Conservation (phyloP, 768 basidiomycete genomes). For the Termitomyces sp. region DNA sequence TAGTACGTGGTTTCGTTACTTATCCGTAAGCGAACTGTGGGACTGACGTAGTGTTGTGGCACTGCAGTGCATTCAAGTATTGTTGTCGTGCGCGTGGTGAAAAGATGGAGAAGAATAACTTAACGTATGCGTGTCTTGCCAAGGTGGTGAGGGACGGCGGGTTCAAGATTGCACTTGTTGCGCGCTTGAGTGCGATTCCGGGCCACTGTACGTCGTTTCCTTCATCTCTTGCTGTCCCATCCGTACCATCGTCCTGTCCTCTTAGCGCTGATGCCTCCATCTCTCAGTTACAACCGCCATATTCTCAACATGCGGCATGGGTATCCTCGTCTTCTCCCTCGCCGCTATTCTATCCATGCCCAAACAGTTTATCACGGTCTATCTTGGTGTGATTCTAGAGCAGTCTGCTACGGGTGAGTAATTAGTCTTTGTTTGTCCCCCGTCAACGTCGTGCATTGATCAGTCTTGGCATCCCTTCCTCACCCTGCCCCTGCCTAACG, state of each 20-base stretch:
- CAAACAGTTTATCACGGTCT: constrained; percentile 90
- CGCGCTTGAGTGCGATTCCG: constrained; percentile 79
- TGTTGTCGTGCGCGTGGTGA: constrained; percentile 72
- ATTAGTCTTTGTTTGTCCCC: too few relatives aligned
- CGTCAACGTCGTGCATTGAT: too few relatives aligned
- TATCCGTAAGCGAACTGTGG: too few relatives aligned
- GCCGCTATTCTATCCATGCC: constrained; percentile 84
- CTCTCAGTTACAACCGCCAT: constrained; percentile 77
- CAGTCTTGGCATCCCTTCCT: too few relatives aligned
- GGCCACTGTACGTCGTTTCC: constrained; percentile 62
- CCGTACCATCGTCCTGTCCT: not conserved
- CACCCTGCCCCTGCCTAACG: too few relatives aligned
- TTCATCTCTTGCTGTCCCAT: not conserved
- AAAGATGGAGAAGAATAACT: constrained; percentile 59
- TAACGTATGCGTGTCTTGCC: constrained; percentile 60
- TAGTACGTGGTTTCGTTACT: constrained; percentile 45
- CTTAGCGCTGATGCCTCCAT: not conserved
- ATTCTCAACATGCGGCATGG: constrained; percentile 88
- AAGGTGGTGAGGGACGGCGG: constrained; percentile 83
- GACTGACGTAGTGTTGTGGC: not conserved
- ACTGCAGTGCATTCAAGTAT: constrained; percentile 87
- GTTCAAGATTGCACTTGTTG: constrained; percentile 77
- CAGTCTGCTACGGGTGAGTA: constrained; percentile 35
- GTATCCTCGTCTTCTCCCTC: constrained; percentile 67
- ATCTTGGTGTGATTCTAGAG: constrained; percentile 80